Evolutionary conservation across 768 basidiomycete species (phyloP).

Genomic region (Boletus fagicola): DNA sequence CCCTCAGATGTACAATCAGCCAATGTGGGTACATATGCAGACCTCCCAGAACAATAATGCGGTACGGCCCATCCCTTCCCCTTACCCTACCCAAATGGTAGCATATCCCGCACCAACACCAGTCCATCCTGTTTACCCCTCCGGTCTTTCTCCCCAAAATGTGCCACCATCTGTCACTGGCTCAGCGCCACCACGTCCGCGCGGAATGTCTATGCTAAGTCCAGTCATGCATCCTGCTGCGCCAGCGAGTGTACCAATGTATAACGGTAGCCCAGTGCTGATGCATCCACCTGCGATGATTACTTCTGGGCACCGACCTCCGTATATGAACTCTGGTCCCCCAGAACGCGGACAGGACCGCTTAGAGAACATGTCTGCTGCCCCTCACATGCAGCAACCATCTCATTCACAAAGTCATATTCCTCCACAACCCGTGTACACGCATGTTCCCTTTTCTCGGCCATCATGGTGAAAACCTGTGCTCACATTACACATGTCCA

Average conservation of each 20-base stretch:
- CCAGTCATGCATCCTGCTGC: constrained; percentile 67
- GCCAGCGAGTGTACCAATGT: constrained; percentile 48
- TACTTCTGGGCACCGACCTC: constrained; percentile 30
- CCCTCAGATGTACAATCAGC: constrained; percentile 56
- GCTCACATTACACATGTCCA: constrained; percentile 20
- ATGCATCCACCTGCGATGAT: constrained; percentile 52
- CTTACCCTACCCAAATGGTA: constrained; percentile 65
- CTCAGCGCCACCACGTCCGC: constrained; percentile 40
- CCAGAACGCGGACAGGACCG: constrained; percentile 50
- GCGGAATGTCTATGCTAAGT: constrained; percentile 62
- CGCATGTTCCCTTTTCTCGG: constrained; percentile 30
- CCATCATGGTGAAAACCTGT: constrained; percentile 31
- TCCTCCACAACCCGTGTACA: constrained; percentile 30
- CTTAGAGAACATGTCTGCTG: constrained; percentile 42
- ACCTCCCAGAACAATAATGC: constrained; percentile 45
- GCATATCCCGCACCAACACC: constrained; percentile 57
- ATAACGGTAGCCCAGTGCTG: constrained; percentile 65
- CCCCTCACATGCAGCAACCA: constrained; percentile 41
- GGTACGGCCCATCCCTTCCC: constrained; percentile 56
- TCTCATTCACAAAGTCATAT: constrained; percentile 29
- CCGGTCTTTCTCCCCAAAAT: constrained; percentile 40
- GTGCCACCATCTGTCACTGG: constrained; percentile 31
- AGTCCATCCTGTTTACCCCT: constrained; percentile 48
- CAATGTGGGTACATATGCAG: constrained; percentile 63
- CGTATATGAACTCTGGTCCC: constrained; percentile 47